Conservation (phyloP, 768 basidiomycete genomes). For the Suillus americanus region DNA sequence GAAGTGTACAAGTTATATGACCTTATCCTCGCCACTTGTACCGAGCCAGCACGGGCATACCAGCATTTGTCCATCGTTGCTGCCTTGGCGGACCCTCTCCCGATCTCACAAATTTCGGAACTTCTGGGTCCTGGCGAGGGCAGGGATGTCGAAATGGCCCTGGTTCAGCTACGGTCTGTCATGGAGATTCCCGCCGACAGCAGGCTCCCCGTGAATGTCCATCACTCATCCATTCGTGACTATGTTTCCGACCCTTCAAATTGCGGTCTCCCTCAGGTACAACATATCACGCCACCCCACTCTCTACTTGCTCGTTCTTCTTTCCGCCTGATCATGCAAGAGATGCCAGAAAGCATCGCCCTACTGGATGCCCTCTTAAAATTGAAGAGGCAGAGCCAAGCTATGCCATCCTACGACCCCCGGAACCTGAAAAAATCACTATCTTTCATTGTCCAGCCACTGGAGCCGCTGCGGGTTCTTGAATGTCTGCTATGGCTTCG, state of each 20-base stretch:
- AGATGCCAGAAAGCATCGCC: too few relatives aligned
- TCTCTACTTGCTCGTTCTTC: too few relatives aligned
- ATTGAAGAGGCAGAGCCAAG: too few relatives aligned
- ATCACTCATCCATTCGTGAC: background rate
- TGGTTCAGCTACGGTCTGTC: background rate
- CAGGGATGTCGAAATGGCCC: background rate
- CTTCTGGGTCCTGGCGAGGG: background rate
- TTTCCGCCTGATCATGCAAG: too few relatives aligned
- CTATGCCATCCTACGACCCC: too few relatives aligned
- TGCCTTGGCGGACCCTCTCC: background rate
- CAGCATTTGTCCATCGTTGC: background rate
- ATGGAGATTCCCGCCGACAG: background rate
- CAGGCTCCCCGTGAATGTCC: background rate
- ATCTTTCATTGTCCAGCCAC: too few relatives aligned
- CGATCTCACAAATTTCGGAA: background rate
- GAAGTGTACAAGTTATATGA: background rate
- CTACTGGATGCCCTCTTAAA: too few relatives aligned
- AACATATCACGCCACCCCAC: background rate
- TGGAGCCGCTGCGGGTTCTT: too few relatives aligned
- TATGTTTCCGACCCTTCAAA: background rate
- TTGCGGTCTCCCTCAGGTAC: background rate
- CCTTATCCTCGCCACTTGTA: background rate
- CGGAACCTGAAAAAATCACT: too few relatives aligned
- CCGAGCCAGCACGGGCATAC: background rate
- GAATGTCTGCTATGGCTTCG: too few relatives aligned